Evolutionary conservation across 2,329 filamentous ascomycete species (phyloP), one percentile per base, ranked within the genome.

Genomic region (Scedosporium boydii): DNA sequence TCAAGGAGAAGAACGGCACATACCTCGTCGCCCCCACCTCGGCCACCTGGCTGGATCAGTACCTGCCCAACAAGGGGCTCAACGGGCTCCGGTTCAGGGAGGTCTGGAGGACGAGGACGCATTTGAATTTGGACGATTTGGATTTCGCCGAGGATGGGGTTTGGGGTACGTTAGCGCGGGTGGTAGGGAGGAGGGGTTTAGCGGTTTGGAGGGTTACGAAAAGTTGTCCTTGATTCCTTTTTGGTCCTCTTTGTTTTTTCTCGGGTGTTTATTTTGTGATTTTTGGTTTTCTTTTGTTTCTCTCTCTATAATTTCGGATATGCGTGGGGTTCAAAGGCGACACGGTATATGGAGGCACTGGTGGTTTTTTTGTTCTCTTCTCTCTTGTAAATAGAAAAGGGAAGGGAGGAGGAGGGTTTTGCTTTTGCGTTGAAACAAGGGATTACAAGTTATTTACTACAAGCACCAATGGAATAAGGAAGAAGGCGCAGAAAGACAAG

Each of bases 51-150:
- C 74, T 92, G 41, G 87, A 90, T 66, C 78, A 80, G 0, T 89
- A 85, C 68, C 75, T 86, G 14, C 70, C 76, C 3, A 85, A 86
- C 65, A 85, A 85, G 71, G 82, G 80, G 1, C 69, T 85, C 44
- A 78, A 84, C 16, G 83, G 84, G 1, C 68, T 91, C 60, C 75
- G 81, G 38, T 87, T 93, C 68, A 80, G 86, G 63, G 83, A 90
- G 71, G 82, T 90, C 3, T 93, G 88, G 87, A 81, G 81, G 64
- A 81, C 90, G 68, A 76, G 74, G 57, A 78, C 80, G 62, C 90
- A 93, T 72, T 73, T 93, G 41, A 92, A 91, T 68, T 76, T 93
- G 51, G 90, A 93, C 72, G 90, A 93, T 73, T 77, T 93, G 70
- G 89, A 93, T 70, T 91, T 90, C 77, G 88, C 78, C 2, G 86